A percentile compares a stretch with the other conserved stretches of the same genome.
Evolutionary conservation across 768 basidiomycete species (phyloP).

Genomic region (Termitomyces sp.): DNA sequence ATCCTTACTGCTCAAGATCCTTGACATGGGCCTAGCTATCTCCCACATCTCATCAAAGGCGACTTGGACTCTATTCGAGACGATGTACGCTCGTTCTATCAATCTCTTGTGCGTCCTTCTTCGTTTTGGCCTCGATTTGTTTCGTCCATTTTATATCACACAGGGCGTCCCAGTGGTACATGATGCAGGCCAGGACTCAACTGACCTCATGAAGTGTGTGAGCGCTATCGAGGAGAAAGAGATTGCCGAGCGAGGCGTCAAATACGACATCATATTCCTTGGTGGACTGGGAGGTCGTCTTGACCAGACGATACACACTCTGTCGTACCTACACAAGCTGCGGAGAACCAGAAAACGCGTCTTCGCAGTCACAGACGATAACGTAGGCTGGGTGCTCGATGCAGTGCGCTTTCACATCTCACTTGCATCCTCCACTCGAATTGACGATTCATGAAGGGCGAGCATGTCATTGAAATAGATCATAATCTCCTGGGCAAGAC

Average conservation of each 20-base stretch:
- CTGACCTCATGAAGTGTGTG: slow-evolving; percentile 95
- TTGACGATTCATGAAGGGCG: slow-evolving; percentile 49
- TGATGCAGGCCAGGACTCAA: slow-evolving; percentile 78
- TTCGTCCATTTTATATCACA: not conserved
- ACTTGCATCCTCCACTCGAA: not conserved
- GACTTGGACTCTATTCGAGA: slow-evolving; percentile 85
- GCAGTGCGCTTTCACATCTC: slow-evolving; percentile 34
- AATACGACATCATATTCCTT: slow-evolving; percentile 68
- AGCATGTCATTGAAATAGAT: slow-evolving; percentile 75
- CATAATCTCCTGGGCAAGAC: slow-evolving; percentile 75
- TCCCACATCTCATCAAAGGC: slow-evolving; percentile 88
- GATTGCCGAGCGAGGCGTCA: slow-evolving; percentile 39
- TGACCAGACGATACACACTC: slow-evolving; percentile 90
- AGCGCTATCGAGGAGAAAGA: slow-evolving; percentile 57
- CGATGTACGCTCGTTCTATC: slow-evolving; percentile 72
- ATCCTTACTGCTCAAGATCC: not conserved
- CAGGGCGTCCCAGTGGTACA: slow-evolving; percentile 66
- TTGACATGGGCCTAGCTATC: slow-evolving; percentile 39
- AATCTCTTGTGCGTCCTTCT: slow-evolving; percentile 38
- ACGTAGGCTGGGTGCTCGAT: slow-evolving; percentile 85
- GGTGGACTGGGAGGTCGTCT: slow-evolving; percentile 89
- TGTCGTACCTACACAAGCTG: slow-evolving; percentile 81
- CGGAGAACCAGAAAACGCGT: slow-evolving; percentile 52
- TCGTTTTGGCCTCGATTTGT: not conserved
- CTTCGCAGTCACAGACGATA: slow-evolving; percentile 86